Conservation (phyloP, 768 basidiomycete species). For the Russula griseocarnosa region DNA sequence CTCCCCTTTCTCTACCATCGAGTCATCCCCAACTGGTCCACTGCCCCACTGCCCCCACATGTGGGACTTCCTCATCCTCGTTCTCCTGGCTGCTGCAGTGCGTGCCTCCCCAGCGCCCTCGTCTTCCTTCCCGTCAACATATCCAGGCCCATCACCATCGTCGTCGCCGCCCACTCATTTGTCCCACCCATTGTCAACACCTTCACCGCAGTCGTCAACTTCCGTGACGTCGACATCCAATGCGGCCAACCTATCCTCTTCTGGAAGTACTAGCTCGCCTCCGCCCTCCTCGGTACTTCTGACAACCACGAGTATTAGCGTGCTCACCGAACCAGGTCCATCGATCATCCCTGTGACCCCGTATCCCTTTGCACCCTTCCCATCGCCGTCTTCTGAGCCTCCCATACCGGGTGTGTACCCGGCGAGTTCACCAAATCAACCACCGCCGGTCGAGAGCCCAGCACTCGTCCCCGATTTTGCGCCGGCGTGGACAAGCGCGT, state of each 20-base stretch:
- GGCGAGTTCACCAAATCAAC: conserved; percentile 49
- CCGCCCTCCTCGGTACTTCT: background rate
- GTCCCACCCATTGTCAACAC: conserved; percentile 3
- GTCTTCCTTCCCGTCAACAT: background rate
- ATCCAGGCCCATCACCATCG: background rate
- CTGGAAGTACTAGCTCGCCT: background rate
- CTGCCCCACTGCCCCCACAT: background rate
- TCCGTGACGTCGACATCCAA: background rate
- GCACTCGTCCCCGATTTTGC: conserved; percentile 47
- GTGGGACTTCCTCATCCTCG: background rate
- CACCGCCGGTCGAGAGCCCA: conserved; percentile 47
- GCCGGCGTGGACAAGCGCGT: conserved; percentile 55
- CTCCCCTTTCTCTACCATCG: background rate
- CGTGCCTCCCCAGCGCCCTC: conserved; percentile 7
- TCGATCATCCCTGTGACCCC: conserved; percentile 15
- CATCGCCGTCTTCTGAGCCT: conserved; percentile 41
- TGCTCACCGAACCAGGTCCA: conserved; percentile 10
- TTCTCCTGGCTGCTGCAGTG: conserved; percentile 11
- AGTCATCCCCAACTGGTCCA: background rate
- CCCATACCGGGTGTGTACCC: conserved; percentile 54
- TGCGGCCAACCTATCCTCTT: conserved; percentile 4
- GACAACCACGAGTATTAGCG: conserved; percentile 5
- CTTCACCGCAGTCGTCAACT: background rate
- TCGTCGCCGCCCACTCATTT: background rate
- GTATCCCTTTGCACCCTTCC: conserved; percentile 21